Percentiles rank a stretch among this genome's conserved stretches.
phyloP scores from a whole-genome alignment of 2,329 filamentous ascomycete genomes.

The Graphiopsis chlorocephala region DNA sequence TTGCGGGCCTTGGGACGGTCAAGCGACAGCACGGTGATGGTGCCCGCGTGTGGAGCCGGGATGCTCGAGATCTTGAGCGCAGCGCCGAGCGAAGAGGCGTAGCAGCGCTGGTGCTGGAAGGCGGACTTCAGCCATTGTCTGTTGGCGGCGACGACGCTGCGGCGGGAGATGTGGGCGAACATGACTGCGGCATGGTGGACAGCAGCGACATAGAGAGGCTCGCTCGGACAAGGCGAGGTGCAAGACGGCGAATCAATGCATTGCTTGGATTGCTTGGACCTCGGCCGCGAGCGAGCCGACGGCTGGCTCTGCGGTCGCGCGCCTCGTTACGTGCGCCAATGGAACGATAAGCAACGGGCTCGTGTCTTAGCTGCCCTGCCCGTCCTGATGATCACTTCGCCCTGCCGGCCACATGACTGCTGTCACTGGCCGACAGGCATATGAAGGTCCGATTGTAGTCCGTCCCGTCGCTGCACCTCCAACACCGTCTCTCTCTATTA shows the following conservation, averaged over 20 bases:
- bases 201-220: neutral
- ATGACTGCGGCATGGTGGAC: constrained; percentile 4
- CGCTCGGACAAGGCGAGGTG: neutral
- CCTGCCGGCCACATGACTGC: constrained; percentile 7
- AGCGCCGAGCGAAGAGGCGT: constrained; percentile 25
- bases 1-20: constrained; percentile 85
- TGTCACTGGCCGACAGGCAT: neutral
- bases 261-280: neutral
- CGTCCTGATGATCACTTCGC: constrained; percentile 1
- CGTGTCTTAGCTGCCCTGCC: neutral
- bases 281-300: too few species aligned
- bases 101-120: constrained; percentile 16
- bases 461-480: neutral
- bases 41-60: constrained; percentile 73
- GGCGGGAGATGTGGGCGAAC: constrained; percentile 11
- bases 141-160: constrained; percentile 10
- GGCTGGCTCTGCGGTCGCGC: too few species aligned
- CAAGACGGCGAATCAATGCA: neutral
- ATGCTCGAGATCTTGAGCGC: constrained; percentile 68
- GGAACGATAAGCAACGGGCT: constrained; percentile 4
- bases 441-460: constrained; percentile 1
- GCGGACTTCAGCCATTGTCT: constrained; percentile 10
- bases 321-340: neutral
- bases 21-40: constrained; percentile 83
- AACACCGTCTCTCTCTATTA: neutral